Conservation (phyloP, 2,329 filamentous ascomycete species). For the Fusarium sp. region DNA sequence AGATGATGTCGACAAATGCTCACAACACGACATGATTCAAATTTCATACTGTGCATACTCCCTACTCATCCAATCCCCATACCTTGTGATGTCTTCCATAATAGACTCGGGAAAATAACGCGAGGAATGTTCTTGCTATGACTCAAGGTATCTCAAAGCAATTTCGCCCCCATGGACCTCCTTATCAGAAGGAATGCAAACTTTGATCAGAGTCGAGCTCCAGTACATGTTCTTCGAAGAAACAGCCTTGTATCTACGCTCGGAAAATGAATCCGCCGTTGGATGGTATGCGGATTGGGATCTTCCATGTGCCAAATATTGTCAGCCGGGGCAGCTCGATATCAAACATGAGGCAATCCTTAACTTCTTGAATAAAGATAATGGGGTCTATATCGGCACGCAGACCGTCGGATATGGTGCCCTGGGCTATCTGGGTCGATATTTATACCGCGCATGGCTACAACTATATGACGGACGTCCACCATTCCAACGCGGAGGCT, state of each 20-base stretch:
- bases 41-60: not conserved
- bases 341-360: not conserved
- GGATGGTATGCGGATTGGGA: not conserved
- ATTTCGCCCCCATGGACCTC: not conserved
- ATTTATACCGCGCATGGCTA: not conserved
- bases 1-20: rapidly evolving
- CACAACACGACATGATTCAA: too few relatives aligned
- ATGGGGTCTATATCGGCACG: not conserved
- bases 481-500: not conserved
- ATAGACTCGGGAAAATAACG: not conserved
- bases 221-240: not conserved
- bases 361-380: not conserved
- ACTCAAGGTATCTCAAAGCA: not conserved
- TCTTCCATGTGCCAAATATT: not conserved
- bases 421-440: not conserved
- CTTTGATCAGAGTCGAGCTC: not conserved
- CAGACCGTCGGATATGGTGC: rapidly evolving
- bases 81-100: not conserved
- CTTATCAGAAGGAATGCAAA: not conserved
- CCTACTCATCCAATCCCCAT: too few relatives aligned
- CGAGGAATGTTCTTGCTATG: not conserved
- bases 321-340: not conserved
- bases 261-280: too few relatives aligned
- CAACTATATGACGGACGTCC: not conserved
- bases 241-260: not conserved